Evolutionary conservation across 164 flowering plant genomes (phyloP).

Genomic region (Platanus orientalis): DNA sequence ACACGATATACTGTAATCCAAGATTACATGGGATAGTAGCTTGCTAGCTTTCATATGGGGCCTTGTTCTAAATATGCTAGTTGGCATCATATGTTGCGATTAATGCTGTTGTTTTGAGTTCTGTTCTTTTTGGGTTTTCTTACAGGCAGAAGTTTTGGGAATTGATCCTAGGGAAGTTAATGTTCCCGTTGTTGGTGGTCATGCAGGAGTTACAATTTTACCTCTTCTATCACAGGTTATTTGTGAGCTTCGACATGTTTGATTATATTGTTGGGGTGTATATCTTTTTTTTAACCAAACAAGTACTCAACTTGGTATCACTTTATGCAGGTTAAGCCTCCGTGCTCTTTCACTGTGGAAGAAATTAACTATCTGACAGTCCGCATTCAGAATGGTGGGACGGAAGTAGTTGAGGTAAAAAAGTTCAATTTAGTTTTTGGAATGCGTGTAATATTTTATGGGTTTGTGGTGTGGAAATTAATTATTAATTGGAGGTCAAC

Average conservation of each 20-base stretch:
- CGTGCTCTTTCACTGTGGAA: constrained; percentile 45
- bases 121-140: constrained; percentile 1
- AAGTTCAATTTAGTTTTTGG: too few relatives aligned
- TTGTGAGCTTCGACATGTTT: background rate
- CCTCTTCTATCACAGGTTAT: constrained; percentile 62
- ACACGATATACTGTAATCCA: background rate
- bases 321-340: constrained; percentile 49
- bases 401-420: constrained; percentile 56
- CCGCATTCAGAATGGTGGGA: constrained; percentile 56
- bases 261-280: background rate
- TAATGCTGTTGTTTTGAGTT: background rate
- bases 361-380: constrained; percentile 39
- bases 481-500: too few relatives aligned
- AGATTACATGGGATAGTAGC: background rate
- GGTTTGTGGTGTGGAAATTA: too few relatives aligned
- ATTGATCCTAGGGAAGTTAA: constrained; percentile 54
- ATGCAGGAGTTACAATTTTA: constrained; percentile 59
- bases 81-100: too few relatives aligned
- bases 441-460: too few relatives aligned
- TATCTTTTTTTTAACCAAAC: background rate
- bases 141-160: constrained; percentile 65
- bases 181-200: constrained; percentile 70
- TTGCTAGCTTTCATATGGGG: background rate
- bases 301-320: background rate
- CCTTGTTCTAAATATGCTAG: background rate